Percentiles rank a stretch among this genome's conserved stretches.
Conservation (phyloP, 2,329 filamentous ascomycete species). For the Lojkania enalia region DNA sequence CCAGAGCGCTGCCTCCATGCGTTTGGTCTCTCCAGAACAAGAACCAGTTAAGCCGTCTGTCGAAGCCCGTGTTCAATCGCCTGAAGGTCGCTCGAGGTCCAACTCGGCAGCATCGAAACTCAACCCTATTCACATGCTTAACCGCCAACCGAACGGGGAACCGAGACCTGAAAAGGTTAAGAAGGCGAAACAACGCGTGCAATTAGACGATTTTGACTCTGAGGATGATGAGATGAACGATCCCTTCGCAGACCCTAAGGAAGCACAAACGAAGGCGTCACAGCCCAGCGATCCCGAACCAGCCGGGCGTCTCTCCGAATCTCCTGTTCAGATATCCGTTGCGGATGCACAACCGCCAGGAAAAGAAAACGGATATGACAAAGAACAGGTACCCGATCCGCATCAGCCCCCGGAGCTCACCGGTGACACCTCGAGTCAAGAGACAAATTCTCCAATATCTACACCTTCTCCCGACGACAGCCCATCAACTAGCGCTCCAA, state of each 20-base stretch:
- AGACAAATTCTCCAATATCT: conserved; percentile 48
- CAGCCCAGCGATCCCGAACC: conserved; percentile 24
- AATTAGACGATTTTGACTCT: conserved; percentile 72
- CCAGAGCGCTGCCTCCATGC: conserved; percentile 36
- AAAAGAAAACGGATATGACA: conserved; percentile 18
- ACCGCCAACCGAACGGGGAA: conserved; percentile 47
- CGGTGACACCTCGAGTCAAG: conserved; percentile 71
- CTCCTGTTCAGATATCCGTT: conserved; percentile 68
- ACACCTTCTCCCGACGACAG: conserved; percentile 40
- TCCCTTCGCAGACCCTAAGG: conserved; percentile 46
- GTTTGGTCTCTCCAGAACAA: conserved; percentile 38
- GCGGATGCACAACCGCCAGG: conserved; percentile 49
- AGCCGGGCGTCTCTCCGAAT: conserved; percentile 60
- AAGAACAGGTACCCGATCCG: conserved; percentile 33
- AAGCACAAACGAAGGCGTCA: conserved; percentile 34
- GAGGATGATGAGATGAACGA: conserved; percentile 53
- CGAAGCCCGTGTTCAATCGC: conserved; percentile 25
- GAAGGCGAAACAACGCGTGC: conserved; percentile 64
- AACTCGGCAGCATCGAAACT: conserved; percentile 23
- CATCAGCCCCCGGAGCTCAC: conserved; percentile 66
- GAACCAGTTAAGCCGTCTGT: conserved; percentile 17
- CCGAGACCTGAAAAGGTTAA: conserved; percentile 61
- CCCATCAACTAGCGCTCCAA: conserved; percentile 31
- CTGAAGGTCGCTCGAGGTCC: conserved; percentile 24
- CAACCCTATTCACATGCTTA: conserved; percentile 42